phyloP scores from a whole-genome alignment of 2,329 filamentous ascomycete genomes.

The Anthostomella pinea region DNA sequence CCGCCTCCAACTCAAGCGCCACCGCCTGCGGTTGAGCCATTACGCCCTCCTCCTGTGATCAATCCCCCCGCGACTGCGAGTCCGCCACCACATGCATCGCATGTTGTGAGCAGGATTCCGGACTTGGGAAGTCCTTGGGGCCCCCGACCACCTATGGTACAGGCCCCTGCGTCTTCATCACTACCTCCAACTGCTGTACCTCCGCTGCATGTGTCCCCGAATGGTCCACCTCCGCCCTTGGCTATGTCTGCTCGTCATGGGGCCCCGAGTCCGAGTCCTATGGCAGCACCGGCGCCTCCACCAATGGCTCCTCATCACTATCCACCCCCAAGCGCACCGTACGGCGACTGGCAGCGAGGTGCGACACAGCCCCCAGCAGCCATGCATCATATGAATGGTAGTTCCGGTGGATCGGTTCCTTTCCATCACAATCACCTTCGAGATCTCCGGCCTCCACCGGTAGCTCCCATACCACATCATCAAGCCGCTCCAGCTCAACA shows the following conservation, averaged over 20 bases:
- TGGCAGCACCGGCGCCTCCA: conserved; percentile 34
- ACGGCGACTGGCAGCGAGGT: conserved; percentile 50
- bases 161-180: conserved; percentile 18
- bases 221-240: conserved; percentile 23
- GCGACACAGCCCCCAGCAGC: conserved; percentile 48
- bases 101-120: conserved; percentile 19
- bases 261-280: conserved; percentile 31
- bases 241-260: conserved; percentile 25
- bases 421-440: conserved; percentile 36
- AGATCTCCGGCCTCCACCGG: conserved; percentile 49
- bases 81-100: conserved; percentile 23
- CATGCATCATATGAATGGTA: conserved; percentile 50
- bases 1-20: conserved; percentile 28
- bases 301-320: conserved; percentile 38
- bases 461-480: conserved; percentile 40
- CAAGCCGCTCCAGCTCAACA: conserved; percentile 44
- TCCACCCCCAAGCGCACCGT: conserved; percentile 36
- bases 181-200: conserved; percentile 16
- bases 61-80: conserved; percentile 22
- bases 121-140: conserved; percentile 24
- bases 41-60: conserved; percentile 25
- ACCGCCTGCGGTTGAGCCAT: conserved; percentile 24
- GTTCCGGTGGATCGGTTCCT: conserved; percentile 27
- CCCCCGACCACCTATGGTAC: conserved; percentile 19
- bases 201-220: conserved; percentile 25